phyloP scores from a whole-genome alignment of 768 basidiomycete species.

The Rhodotorula graminis region DNA sequence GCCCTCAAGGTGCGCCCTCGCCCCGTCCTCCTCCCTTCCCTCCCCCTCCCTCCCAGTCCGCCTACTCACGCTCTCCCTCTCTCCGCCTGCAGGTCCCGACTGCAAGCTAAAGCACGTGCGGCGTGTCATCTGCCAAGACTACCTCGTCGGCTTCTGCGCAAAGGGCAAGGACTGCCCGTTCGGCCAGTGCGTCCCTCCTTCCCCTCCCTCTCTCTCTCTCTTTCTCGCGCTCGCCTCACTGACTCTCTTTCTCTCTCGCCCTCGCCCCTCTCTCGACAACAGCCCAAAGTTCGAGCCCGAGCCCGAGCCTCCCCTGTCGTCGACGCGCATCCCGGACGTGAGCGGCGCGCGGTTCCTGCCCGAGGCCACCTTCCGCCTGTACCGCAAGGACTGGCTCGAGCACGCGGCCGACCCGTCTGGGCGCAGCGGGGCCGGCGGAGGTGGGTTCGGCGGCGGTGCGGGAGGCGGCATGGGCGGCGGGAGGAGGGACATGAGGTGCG shows the following conservation, averaged over 20 bases:
- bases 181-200: slow-evolving; percentile 55
- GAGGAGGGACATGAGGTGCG: slow-evolving; percentile 74
- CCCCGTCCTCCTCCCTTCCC: slow-evolving; percentile 15
- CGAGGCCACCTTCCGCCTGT: slow-evolving; percentile 37
- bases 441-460: slow-evolving; percentile 35
- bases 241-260: slow-evolving; percentile 70
- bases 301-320: slow-evolving; percentile 31
- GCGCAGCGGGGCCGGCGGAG: slow-evolving; percentile 28
- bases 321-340: slow-evolving; percentile 39
- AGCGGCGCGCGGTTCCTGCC: slow-evolving; percentile 38
- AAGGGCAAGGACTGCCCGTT: slow-evolving; percentile 69
- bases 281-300: slow-evolving; percentile 45
- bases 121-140: slow-evolving; percentile 81
- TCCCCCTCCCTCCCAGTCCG: too few relatives aligned
- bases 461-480: slow-evolving; percentile 1
- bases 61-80: background rate
- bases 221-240: slow-evolving; percentile 65
- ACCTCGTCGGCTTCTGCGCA: slow-evolving; percentile 89
- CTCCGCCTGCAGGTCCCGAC: slow-evolving; percentile 59
- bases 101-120: slow-evolving; percentile 92
- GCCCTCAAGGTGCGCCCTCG: slow-evolving; percentile 67
- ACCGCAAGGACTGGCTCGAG: slow-evolving; percentile 37
- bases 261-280: slow-evolving; percentile 50
- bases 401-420: slow-evolving; percentile 33
- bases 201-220: slow-evolving; percentile 60